A percentile compares a stretch with the other conserved stretches of the same genome.
phyloP scores from a whole-genome alignment of 805 yeast genomes.

The Candida koratica region DNA sequence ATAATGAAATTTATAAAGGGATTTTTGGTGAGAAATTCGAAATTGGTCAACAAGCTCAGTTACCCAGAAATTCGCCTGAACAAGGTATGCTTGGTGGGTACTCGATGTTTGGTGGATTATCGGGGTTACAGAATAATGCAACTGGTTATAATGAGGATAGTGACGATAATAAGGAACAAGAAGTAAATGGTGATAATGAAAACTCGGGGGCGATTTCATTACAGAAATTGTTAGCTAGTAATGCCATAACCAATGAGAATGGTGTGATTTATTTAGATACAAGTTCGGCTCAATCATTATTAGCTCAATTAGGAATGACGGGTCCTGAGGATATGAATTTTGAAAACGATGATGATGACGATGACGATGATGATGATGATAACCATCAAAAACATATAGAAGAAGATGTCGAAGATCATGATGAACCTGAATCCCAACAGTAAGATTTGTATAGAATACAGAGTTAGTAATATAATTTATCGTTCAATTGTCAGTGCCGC shows the following conservation, averaged over 20 bases:
- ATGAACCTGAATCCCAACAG: slow-evolving; percentile 3
- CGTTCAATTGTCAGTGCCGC: background rate
- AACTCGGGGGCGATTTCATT: slow-evolving; percentile 40
- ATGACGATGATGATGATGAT: slow-evolving; percentile 24
- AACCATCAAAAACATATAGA: slow-evolving; percentile 29
- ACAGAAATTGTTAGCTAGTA: slow-evolving; percentile 42
- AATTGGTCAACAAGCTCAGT: slow-evolving; percentile 40
- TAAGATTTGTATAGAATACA: slow-evolving; percentile 5
- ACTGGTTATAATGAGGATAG: slow-evolving; percentile 32
- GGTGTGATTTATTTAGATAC: slow-evolving; percentile 66
- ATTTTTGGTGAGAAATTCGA: slow-evolving; percentile 49
- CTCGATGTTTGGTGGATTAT: slow-evolving; percentile 24
- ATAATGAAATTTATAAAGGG: slow-evolving; percentile 45
- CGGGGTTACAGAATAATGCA: slow-evolving; percentile 18
- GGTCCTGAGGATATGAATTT: slow-evolving; percentile 27
- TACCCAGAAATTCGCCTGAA: slow-evolving; percentile 14
- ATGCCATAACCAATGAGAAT: slow-evolving; percentile 53
- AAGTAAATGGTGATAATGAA: slow-evolving; percentile 20
- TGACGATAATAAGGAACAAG: slow-evolving; percentile 22
- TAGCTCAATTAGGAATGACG: slow-evolving; percentile 47
- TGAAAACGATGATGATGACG: slow-evolving; percentile 29
- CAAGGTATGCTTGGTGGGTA: slow-evolving; percentile 17
- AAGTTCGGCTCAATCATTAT: slow-evolving; percentile 57
- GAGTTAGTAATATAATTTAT: background rate
- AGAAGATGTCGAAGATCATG: slow-evolving; percentile 18